Conservation (phyloP, 148 eudicot species). For the Silene latifolia region DNA sequence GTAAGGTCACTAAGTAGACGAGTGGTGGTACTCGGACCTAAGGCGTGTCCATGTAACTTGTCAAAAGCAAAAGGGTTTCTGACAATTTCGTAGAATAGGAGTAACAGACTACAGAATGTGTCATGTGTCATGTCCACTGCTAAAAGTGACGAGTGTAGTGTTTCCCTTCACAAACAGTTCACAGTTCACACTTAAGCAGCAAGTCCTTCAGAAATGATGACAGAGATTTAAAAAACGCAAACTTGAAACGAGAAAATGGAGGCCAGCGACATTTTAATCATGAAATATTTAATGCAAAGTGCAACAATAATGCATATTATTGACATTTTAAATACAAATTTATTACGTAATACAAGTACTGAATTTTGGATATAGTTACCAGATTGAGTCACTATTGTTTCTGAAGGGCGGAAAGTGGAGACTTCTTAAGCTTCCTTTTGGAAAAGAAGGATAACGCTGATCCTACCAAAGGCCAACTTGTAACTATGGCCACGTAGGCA, state of each 20-base stretch:
- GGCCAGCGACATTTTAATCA: conserved; percentile 1
- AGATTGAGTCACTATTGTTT: conserved; percentile 28
- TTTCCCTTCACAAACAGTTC: not conserved
- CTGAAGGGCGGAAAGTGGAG: conserved; percentile 21
- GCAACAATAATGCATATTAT: not conserved
- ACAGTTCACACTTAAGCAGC: not conserved
- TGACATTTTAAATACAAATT: conserved; percentile 11
- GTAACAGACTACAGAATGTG: not conserved
- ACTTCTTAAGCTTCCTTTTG: conserved; percentile 41
- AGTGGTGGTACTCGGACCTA: too few species aligned
- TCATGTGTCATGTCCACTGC: not conserved
- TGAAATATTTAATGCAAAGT: conserved; percentile 6
- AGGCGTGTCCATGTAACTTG: too few species aligned
- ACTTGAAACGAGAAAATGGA: conserved; percentile 7
- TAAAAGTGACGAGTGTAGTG: not conserved
- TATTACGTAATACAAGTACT: conserved; percentile 22
- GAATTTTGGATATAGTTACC: conserved; percentile 20
- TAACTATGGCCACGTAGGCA: conserved; percentile 54
- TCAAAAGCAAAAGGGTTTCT: too few species aligned
- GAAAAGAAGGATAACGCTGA: conserved; percentile 49
- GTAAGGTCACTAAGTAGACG: not conserved
- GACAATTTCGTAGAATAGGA: not conserved
- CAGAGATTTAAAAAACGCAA: not conserved
- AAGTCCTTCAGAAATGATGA: not conserved
- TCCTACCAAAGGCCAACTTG: conserved; percentile 65